Percentiles rank a stretch among this genome's conserved stretches.
Conservation (phyloP, 768 basidiomycete genomes). For the Russula sp. region DNA sequence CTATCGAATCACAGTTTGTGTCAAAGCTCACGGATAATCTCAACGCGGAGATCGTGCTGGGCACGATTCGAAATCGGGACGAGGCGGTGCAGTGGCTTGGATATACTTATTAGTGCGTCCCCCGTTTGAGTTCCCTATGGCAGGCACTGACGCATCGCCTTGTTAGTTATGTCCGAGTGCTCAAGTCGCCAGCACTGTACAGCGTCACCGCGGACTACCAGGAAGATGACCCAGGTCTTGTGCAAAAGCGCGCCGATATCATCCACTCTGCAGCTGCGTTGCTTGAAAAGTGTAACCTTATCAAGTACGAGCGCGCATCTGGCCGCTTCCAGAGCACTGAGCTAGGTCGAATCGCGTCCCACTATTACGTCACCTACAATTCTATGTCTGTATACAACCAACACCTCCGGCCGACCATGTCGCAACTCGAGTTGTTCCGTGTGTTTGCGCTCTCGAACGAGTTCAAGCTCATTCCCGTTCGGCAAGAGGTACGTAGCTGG, state of each 20-base stretch:
- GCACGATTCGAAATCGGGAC: slow-evolving; percentile 90
- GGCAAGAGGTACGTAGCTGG: slow-evolving; percentile 47
- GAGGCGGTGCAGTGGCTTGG: slow-evolving; percentile 98
- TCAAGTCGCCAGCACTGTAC: slow-evolving; percentile 83
- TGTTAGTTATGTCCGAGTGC: slow-evolving; percentile 87
- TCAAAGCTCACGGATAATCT: slow-evolving; percentile 88
- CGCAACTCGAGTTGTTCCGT: slow-evolving; percentile 84
- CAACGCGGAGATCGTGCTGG: slow-evolving; percentile 95
- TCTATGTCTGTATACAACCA: slow-evolving; percentile 98
- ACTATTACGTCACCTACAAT: slow-evolving; percentile 92
- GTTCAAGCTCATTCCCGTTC: slow-evolving; percentile 87
- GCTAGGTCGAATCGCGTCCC: slow-evolving; percentile 87
- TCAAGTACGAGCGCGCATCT: slow-evolving; percentile 88
- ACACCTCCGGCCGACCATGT: slow-evolving; percentile 83
- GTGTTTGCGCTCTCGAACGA: slow-evolving; percentile 95
- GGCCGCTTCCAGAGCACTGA: slow-evolving; percentile 92
- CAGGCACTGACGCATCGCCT: slow-evolving; percentile 22
- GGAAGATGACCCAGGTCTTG: slow-evolving; percentile 72
- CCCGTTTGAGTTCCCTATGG: slow-evolving; percentile 4
- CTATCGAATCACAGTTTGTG: slow-evolving; percentile 95
- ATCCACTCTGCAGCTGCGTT: slow-evolving; percentile 88
- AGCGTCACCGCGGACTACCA: slow-evolving; percentile 85
- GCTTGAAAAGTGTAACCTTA: slow-evolving; percentile 87
- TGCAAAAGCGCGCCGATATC: slow-evolving; percentile 94
- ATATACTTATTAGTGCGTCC: slow-evolving; percentile 68